phyloP scores from a whole-genome alignment of 1,284 basidiomycete species.

The Cryptococcus sp. region DNA sequence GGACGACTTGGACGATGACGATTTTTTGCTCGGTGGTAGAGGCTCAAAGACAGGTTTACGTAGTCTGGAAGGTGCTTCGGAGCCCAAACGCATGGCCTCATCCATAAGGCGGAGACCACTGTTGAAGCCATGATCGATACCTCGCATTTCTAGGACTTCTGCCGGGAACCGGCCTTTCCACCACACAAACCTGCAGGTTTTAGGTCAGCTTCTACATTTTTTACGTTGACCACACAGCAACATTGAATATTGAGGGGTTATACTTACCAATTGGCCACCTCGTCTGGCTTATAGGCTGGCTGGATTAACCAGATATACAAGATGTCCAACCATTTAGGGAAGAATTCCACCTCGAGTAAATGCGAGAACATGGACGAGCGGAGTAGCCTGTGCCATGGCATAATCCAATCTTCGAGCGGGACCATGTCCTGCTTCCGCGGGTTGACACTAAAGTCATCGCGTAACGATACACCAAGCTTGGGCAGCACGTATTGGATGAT shows the following conservation, averaged over 20 bases:
- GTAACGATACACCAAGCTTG: constrained; percentile 75
- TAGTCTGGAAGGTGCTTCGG: constrained; percentile 66
- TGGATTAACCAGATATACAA: constrained; percentile 88
- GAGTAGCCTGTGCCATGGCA: constrained; percentile 75
- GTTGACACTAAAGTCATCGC: constrained; percentile 82
- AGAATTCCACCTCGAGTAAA: constrained; percentile 85
- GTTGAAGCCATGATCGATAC: constrained; percentile 75
- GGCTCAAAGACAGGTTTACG: constrained; percentile 63
- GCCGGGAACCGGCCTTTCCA: constrained; percentile 84
- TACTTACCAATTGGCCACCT: constrained; percentile 87
- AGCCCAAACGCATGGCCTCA: constrained; percentile 79
- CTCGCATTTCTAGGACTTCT: constrained; percentile 63
- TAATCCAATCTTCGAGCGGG: constrained; percentile 68
- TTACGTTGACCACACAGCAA: neutral
- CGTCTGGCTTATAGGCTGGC: constrained; percentile 76
- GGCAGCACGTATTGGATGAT: constrained; percentile 88
- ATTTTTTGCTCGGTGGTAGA: constrained; percentile 44
- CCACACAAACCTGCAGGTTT: constrained; percentile 59
- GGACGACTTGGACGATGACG: constrained; percentile 13
- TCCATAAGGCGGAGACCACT: constrained; percentile 89
- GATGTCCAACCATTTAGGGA: constrained; percentile 93
- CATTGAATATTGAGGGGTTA: neutral
- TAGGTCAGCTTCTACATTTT: neutral
- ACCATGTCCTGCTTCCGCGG: constrained; percentile 83
- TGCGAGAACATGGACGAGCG: constrained; percentile 75